Evolutionary conservation across 331 rosid genomes (phyloP).

Genomic region (Pyrus hybrid): DNA sequence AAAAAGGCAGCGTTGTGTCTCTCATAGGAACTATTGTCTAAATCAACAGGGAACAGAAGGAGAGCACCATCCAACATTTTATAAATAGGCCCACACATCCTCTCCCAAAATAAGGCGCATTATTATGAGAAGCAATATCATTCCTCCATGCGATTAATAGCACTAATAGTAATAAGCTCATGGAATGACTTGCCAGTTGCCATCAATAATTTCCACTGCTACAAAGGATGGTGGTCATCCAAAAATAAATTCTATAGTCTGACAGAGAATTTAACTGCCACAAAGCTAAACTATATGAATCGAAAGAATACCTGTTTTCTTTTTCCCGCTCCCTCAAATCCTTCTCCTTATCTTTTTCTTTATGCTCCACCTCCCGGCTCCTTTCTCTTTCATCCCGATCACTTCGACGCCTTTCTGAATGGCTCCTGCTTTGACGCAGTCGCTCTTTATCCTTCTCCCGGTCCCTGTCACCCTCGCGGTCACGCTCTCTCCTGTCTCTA

Average conservation of each 20-base stretch:
- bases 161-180: background rate
- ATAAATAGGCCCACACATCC: background rate
- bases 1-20: background rate
- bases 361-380: constrained; percentile 46
- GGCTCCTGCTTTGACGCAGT: constrained; percentile 55
- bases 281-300: constrained; percentile 5
- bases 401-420: constrained; percentile 49
- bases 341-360: constrained; percentile 53
- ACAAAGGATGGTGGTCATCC: background rate
- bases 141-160: background rate
- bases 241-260: background rate
- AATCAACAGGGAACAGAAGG: background rate
- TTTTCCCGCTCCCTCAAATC: constrained; percentile 51
- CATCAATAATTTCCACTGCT: background rate
- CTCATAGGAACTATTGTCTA: background rate
- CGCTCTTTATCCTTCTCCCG: constrained; percentile 48
- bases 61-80: background rate
- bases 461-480: constrained; percentile 31
- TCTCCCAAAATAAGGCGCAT: background rate
- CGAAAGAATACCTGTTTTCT: constrained; percentile 60
- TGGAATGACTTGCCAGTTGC: background rate
- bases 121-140: background rate
- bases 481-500: constrained; percentile 39
- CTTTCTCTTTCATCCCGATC: constrained; percentile 57
- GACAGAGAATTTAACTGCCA: background rate